Base-by-base conservation (phyloP, 1,139 yeast species). In the Sugiyamaella novakii region DNA sequence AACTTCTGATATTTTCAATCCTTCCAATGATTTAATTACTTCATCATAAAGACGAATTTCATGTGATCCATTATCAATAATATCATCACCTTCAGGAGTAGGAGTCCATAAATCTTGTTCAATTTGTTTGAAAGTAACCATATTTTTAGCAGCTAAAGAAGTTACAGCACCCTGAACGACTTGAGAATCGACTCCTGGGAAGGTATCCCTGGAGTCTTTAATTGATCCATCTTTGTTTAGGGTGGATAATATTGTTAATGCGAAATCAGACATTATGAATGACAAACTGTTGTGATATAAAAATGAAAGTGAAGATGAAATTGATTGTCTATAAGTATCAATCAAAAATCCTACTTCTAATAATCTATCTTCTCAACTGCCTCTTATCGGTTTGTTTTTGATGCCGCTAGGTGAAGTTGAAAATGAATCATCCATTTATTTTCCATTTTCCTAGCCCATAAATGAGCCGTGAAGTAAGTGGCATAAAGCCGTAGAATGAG, bases 1-100 rank as follows among this genome's bases (percentile, higher is more conserved):
- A 51, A 92, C 95, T 52, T 92, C 97, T 19, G 85, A 68, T 59
- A 92, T 83, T 64, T 87, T 86, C 63, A 92, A 77, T 37, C 94
- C 89, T 53, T 85, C 95, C 52, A 89, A 69, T 34, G 85, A 76
- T 61, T 82, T 78, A 54, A 85, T 74, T 42, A 94, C 89, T 65
- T 84, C 88, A 51, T 81, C 78, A 59, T 87, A 79, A 47, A 94
- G 78, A 59, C 95, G 81, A 62, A 80, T 80, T 72, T 92, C 99
- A 62, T 94, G 97, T 18, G 97, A 87, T 4, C 98, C 98, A 48
- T 84, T 72, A 15, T 71, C 67, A 22, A 87, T 77, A 57, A 91
- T 87, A 46, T 87, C 89, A 59, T 81, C 72, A 39, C 95, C 98
- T 72, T 92, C 99, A 15, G 71, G 71, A 15, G 95, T 85, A 57